These are phyloP conservation scores for Pichia exigua DNA, from an alignment of 805 yeast species.

Conservation along the genomic window DNA sequence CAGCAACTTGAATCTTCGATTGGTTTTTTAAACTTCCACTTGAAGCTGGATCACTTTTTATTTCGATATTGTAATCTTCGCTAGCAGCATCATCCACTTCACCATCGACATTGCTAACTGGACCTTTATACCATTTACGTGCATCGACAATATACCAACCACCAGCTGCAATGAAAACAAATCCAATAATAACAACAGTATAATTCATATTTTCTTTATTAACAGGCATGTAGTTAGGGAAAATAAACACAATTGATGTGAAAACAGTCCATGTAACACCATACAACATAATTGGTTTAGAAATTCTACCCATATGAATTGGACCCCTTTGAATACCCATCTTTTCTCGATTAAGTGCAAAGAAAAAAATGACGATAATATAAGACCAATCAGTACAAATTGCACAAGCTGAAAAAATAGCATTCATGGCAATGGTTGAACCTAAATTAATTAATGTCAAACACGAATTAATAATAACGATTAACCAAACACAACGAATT, in stretches of 20 bases:
- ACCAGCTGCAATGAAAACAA: slow-evolving; percentile 30
- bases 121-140: slow-evolving; percentile 49
- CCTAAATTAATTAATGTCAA: slow-evolving; percentile 38
- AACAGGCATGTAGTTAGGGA: slow-evolving; percentile 44
- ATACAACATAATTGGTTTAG: slow-evolving; percentile 33
- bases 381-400: slow-evolving; percentile 45
- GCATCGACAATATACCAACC: slow-evolving; percentile 44
- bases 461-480: slow-evolving; percentile 34
- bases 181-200: slow-evolving; percentile 42
- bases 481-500: slow-evolving; percentile 37
- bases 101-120: slow-evolving; percentile 39
- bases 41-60: not conserved
- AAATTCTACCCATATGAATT: slow-evolving; percentile 36
- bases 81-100: slow-evolving; percentile 15
- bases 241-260: slow-evolving; percentile 40
- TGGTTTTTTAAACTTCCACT: not conserved
- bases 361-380: slow-evolving; percentile 37
- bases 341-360: slow-evolving; percentile 37
- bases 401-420: slow-evolving; percentile 47
- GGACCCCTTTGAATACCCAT: slow-evolving; percentile 42
- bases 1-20: not conserved
- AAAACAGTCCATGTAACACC: slow-evolving; percentile 40
- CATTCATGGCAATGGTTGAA: slow-evolving; percentile 41
- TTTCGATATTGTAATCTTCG: not conserved
- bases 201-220: slow-evolving; percentile 43